A percentile compares a stretch with the other conserved stretches of the same genome.
phyloP scores from a whole-genome alignment of 1,139 yeast genomes.

The Ogataea hybrid region DNA sequence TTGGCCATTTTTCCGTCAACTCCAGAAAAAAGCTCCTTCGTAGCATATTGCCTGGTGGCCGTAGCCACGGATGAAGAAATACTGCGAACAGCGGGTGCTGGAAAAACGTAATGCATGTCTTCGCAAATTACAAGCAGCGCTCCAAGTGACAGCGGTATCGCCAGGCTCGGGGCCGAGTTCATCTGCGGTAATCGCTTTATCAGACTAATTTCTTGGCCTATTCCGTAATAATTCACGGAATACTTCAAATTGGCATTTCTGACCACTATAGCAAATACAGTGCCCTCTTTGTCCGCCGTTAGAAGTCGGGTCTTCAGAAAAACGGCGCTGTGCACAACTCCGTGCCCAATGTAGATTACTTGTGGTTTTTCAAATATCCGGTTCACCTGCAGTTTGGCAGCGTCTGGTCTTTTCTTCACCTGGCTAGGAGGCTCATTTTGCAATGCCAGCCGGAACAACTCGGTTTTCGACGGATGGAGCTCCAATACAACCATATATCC shows the following conservation, averaged over 20 bases:
- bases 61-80: constrained; percentile 1
- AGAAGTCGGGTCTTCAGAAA: constrained; percentile 11
- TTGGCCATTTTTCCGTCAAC: constrained; percentile 12
- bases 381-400: constrained; percentile 9
- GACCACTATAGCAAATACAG: constrained; percentile 13
- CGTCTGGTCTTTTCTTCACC: constrained; percentile 21
- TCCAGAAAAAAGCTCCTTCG: constrained; percentile 7
- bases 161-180: constrained; percentile 14
- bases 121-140: constrained; percentile 18
- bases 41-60: constrained; percentile 4
- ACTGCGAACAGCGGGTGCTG: constrained; percentile 12
- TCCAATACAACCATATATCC: constrained; percentile 18
- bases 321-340: constrained; percentile 11
- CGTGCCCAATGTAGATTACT: constrained; percentile 14
- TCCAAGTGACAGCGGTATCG: constrained; percentile 13
- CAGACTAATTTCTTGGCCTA: constrained; percentile 7
- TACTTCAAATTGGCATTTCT: constrained; percentile 19
- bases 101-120: constrained; percentile 15
- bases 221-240: constrained; percentile 12
- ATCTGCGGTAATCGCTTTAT: constrained; percentile 13
- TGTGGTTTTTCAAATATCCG: constrained; percentile 17
- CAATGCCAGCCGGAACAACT: constrained; percentile 15
- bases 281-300: constrained; percentile 8
- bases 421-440: constrained; percentile 26
- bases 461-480: constrained; percentile 16